phyloP scores from a whole-genome alignment of 305 asterid species.

The Solanum hybrid region DNA sequence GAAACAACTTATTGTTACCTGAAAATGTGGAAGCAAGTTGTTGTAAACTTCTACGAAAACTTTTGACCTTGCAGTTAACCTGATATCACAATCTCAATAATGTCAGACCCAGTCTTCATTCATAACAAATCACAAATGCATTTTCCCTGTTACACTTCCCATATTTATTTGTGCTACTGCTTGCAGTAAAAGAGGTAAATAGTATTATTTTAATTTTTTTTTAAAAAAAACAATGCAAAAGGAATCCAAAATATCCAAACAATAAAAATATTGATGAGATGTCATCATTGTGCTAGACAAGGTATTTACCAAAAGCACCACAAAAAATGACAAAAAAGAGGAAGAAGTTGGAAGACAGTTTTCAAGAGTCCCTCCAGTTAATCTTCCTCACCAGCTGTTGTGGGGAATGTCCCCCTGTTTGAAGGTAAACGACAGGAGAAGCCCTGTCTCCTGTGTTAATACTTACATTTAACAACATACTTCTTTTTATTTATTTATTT shows the following conservation, averaged over 20 bases:
- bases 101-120: neutral
- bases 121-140: neutral
- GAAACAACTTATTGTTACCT: slow-evolving; percentile 35
- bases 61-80: slow-evolving; percentile 60
- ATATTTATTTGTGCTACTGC: neutral
- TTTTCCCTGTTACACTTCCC: neutral
- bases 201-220: neutral
- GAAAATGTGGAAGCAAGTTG: slow-evolving; percentile 59
- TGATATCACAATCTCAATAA: slow-evolving; percentile 17
- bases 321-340: neutral
- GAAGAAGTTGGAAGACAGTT: neutral
- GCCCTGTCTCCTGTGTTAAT: neutral
- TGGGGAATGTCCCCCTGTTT: neutral
- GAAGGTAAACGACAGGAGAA: neutral
- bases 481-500: neutral
- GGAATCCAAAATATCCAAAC: neutral
- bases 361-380: neutral
- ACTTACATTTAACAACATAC: neutral
- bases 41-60: slow-evolving; percentile 41
- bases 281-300: neutral
- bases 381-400: neutral
- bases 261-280: neutral
- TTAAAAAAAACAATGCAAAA: neutral
- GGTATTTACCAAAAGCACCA: neutral
- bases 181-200: neutral